Percentiles rank a stretch among this genome's conserved stretches.
Conservation (phyloP, 2,329 filamentous ascomycete species). For the Sclerotinia trifoliorum region DNA sequence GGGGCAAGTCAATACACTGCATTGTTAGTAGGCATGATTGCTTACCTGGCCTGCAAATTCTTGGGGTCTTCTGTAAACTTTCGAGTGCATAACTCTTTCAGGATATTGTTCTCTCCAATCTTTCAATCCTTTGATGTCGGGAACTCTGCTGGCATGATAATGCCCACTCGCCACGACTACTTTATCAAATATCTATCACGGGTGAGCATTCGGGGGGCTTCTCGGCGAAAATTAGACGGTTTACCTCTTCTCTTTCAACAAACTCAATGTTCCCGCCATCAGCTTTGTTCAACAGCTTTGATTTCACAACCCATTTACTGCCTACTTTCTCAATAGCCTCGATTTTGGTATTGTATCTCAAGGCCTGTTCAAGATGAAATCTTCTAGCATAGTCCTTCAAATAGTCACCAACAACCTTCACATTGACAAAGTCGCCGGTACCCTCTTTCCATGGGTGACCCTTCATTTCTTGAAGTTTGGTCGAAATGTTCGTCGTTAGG, state of each 20-base stretch:
- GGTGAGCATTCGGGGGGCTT: background rate
- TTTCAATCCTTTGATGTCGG: constrained; percentile 57
- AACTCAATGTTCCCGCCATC: constrained; percentile 13
- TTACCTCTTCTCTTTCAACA: constrained; percentile 5
- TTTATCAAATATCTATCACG: constrained; percentile 53
- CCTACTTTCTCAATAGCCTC: constrained; percentile 31
- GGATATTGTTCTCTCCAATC: constrained; percentile 57
- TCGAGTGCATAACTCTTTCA: constrained; percentile 62
- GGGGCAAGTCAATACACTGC: background rate
- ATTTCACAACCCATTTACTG: constrained; percentile 30
- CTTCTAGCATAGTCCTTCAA: constrained; percentile 28
- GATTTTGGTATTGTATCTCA: constrained; percentile 33
- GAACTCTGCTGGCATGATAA: constrained; percentile 62
- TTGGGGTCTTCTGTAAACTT: constrained; percentile 65
- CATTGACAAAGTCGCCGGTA: constrained; percentile 33
- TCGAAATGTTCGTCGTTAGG: constrained; percentile 35
- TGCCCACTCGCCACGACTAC: constrained; percentile 67
- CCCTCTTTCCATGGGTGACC: constrained; percentile 33
- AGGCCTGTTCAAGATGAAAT: constrained; percentile 28
- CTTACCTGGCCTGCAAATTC: constrained; percentile 51
- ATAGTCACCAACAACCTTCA: constrained; percentile 31
- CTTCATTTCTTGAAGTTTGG: constrained; percentile 32
- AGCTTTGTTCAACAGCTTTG: constrained; percentile 25
- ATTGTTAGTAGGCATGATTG: background rate
- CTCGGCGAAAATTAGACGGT: too few relatives aligned